Percentiles rank a stretch among this genome's conserved stretches.
phyloP scores from a whole-genome alignment of 495 filamentous ascomycete species.

The Amphirosellinia nigrospora region DNA sequence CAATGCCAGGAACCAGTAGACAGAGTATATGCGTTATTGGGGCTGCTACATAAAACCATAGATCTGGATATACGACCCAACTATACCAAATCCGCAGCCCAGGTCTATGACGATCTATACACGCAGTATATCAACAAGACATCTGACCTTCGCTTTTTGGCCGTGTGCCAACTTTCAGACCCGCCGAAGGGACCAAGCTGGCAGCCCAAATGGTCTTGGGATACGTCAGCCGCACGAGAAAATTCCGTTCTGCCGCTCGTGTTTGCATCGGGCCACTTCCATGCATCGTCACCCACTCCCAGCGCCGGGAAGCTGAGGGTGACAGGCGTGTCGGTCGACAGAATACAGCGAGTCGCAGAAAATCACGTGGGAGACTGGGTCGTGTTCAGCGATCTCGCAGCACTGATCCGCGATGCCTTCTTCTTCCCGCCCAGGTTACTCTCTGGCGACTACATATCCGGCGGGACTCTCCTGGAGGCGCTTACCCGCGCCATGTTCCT shows the following conservation, averaged over 20 bases:
- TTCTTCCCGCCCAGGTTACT: neutral
- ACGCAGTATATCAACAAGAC: neutral
- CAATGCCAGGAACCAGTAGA: neutral
- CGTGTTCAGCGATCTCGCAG: neutral
- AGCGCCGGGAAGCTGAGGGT: neutral
- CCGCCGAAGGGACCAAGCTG: neutral
- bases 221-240: neutral
- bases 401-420: neutral
- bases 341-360: neutral
- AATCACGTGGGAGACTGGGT: neutral
- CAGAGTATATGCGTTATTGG: neutral
- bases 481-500: neutral
- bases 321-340: neutral
- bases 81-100: neutral
- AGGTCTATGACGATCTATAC: neutral
- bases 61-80: neutral
- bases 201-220: neutral
- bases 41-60: neutral
- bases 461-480: neutral
- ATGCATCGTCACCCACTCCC: neutral
- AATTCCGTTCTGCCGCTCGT: neutral
- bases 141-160: neutral
- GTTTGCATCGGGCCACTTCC: neutral
- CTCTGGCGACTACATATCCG: neutral
- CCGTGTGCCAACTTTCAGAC: neutral